Conservation (phyloP, 345 rosid species). For the Bretschneidera sinensis region DNA sequence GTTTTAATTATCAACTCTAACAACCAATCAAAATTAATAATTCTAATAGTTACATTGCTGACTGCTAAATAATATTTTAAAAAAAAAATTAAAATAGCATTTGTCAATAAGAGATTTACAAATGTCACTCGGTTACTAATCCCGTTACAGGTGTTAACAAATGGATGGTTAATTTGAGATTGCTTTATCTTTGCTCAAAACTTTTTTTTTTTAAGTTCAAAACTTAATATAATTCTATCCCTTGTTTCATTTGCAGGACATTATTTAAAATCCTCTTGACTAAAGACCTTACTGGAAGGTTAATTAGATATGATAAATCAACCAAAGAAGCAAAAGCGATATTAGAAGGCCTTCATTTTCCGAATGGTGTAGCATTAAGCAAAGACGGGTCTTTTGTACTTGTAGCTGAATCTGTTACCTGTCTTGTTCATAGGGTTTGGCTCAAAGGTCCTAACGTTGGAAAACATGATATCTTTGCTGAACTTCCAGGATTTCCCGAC, state of each 20-base stretch:
- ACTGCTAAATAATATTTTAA: too few species aligned
- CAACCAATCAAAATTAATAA: too few species aligned
- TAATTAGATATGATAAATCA: conserved; percentile 50
- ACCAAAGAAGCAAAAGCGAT: conserved; percentile 48
- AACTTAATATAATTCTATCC: too few species aligned
- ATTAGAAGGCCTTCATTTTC: conserved; percentile 40
- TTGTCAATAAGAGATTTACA: too few species aligned
- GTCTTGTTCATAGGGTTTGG: conserved; percentile 43
- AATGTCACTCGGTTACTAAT: too few species aligned
- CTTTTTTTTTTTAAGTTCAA: too few species aligned
- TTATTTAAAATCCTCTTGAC: conserved; percentile 33
- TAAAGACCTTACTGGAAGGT: conserved; percentile 57
- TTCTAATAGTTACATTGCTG: too few species aligned
- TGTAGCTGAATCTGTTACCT: conserved; percentile 39
- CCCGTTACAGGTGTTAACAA: too few species aligned
- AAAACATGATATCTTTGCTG: conserved; percentile 33
- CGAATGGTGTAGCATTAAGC: conserved; percentile 75
- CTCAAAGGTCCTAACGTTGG: conserved; percentile 35
- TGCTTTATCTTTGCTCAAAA: too few species aligned
- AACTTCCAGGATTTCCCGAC: conserved; percentile 57
- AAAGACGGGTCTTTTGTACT: conserved; percentile 50
- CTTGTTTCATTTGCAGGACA: conserved; percentile 22
- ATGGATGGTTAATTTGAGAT: too few species aligned
- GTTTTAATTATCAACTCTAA: too few species aligned
- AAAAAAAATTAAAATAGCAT: too few species aligned